These are phyloP conservation scores for Protomyces macrosporus DNA, from an alignment of 1,139 yeast genomes.

Conservation along the genomic window DNA sequence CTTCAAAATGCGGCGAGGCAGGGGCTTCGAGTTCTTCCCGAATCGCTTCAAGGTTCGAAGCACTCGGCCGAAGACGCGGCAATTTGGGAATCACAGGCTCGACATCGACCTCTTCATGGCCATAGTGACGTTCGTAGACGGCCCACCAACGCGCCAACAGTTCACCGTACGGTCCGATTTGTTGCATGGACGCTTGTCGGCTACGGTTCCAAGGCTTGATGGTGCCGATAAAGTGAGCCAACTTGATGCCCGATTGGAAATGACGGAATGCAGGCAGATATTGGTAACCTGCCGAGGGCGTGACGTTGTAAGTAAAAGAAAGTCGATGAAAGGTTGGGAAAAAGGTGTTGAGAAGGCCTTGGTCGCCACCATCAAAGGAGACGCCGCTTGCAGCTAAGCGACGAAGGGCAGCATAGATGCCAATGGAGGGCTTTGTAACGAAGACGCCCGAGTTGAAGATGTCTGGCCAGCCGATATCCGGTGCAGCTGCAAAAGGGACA, in stretches of 20 bases:
- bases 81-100: not conserved
- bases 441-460: conserved; percentile 79
- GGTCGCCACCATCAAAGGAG: conserved; percentile 88
- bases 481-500: conserved; percentile 52
- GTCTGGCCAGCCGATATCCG: conserved; percentile 95
- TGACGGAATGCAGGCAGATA: conserved; percentile 69
- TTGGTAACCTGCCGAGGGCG: conserved; percentile 76
- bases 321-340: conserved; percentile 62
- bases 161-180: conserved; percentile 29
- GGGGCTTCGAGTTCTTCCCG: not conserved
- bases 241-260: conserved; percentile 52
- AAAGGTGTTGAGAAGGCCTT: conserved; percentile 80
- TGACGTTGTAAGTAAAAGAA: conserved; percentile 80
- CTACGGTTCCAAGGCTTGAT: conserved; percentile 67
- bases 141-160: conserved; percentile 33
- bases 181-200: conserved; percentile 7
- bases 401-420: conserved; percentile 47
- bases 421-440: conserved; percentile 54
- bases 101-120: conserved; percentile 33
- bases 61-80: not conserved
- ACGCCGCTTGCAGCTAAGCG: conserved; percentile 42
- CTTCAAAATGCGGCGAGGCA: conserved; percentile 22
- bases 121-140: conserved; percentile 33
- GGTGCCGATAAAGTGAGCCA: conserved; percentile 77
- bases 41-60: not conserved